phyloP scores from a whole-genome alignment of 129 eudicot genomes.

The sunflower (Helianthus annuus) region DNA sequence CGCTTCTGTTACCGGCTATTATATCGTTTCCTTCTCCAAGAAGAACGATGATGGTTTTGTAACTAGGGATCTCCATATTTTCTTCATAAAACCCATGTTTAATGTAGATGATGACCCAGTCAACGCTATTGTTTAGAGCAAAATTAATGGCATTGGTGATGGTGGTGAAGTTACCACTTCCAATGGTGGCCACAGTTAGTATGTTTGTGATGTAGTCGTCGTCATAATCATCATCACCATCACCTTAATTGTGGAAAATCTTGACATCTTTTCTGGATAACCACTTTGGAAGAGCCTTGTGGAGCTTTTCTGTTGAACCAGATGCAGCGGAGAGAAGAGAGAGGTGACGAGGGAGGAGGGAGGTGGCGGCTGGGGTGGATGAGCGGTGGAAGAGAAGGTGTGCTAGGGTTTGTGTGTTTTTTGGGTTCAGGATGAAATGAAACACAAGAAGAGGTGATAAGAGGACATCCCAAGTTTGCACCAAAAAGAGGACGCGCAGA shows the following conservation, averaged over 20 bases:
- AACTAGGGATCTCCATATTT: slow-evolving; percentile 69
- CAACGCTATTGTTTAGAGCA: slow-evolving; percentile 74
- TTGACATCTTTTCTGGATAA: slow-evolving; percentile 14
- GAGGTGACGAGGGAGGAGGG: no score
- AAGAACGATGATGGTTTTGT: slow-evolving; percentile 71
- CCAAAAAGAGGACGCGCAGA: no score
- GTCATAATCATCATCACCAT: slow-evolving; percentile 18
- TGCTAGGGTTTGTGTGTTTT: no score
- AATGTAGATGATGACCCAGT: slow-evolving; percentile 54
- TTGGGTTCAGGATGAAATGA: no score
- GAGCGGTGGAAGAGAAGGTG: no score
- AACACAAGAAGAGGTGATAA: no score
- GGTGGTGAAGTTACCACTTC: slow-evolving; percentile 73
- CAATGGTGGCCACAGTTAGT: slow-evolving; percentile 71
- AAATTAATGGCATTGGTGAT: slow-evolving; percentile 61
- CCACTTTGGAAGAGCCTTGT: slow-evolving; percentile 41
- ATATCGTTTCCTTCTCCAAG: slow-evolving; percentile 82
- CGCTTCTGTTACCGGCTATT: slow-evolving; percentile 66
- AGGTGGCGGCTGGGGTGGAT: no score
- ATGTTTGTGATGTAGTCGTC: slow-evolving; percentile 26
- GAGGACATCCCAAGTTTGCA: no score
- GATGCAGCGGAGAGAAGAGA: slow-evolving; percentile 39
- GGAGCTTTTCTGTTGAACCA: neutral
- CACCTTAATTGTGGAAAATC: slow-evolving; percentile 25
- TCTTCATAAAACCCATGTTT: slow-evolving; percentile 69